Conservation (phyloP, 352 stramenopile genomes). For the Phytophthora vignae region DNA sequence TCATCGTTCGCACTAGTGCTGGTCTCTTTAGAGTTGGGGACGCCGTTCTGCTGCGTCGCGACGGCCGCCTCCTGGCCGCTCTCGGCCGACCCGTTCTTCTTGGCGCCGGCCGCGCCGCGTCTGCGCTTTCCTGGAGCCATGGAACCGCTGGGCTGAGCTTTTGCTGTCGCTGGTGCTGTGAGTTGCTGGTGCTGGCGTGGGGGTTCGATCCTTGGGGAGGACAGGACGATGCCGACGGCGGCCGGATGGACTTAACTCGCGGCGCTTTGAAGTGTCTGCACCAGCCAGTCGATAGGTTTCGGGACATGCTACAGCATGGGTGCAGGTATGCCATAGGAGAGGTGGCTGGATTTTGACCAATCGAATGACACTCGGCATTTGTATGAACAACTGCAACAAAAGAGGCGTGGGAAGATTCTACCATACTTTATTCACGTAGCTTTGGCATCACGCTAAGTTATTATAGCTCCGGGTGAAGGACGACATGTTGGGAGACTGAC, state of each 20-base stretch:
- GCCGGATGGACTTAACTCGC: too few species aligned
- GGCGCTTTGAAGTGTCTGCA: not conserved
- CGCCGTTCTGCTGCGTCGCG: conserved; percentile 5
- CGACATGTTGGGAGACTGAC: too few species aligned
- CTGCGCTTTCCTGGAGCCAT: conserved; percentile 57
- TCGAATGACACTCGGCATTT: not conserved
- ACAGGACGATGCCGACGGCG: not conserved
- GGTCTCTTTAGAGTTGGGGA: not conserved
- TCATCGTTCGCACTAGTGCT: not conserved
- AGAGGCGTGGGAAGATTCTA: too few species aligned
- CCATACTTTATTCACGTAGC: too few species aligned
- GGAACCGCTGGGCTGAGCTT: not conserved
- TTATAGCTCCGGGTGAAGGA: too few species aligned
- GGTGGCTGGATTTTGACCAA: not conserved
- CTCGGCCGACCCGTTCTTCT: conserved; percentile 6
- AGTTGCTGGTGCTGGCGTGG: not conserved
- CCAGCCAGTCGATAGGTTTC: not conserved
- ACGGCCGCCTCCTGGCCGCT: conserved; percentile 17
- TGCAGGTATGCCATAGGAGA: not conserved
- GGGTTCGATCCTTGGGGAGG: too few species aligned
- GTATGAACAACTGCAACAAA: not conserved
- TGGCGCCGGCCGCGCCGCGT: conserved; percentile 24
- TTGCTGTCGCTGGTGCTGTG: too few species aligned
- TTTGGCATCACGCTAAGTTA: too few species aligned
- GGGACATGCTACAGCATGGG: not conserved